These are phyloP conservation scores for Pichia cabralensis DNA, from an alignment of 805 yeast genomes.

Conservation along the genomic window DNA sequence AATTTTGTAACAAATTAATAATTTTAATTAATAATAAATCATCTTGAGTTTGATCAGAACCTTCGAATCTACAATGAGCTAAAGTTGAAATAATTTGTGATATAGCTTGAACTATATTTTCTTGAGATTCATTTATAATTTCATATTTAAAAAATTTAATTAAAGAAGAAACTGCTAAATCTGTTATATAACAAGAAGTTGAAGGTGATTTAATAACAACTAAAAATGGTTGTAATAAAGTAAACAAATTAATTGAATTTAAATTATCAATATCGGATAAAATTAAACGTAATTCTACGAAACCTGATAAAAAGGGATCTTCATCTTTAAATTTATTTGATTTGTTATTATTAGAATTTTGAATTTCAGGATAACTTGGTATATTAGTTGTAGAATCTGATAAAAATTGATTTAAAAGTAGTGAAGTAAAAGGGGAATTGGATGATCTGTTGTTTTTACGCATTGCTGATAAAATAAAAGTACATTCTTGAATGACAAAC, in stretches of 20 bases:
- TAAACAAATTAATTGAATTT: constrained; percentile 54
- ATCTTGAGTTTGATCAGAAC: constrained; percentile 84
- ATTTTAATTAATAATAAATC: constrained; percentile 86
- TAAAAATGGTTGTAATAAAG: constrained; percentile 79
- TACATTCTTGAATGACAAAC: constrained; percentile 81
- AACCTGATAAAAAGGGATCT: constrained; percentile 63
- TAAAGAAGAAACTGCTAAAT: constrained; percentile 67
- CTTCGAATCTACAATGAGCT: constrained; percentile 93
- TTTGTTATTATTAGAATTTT: not conserved
- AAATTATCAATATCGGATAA: constrained; percentile 45
- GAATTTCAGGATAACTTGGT: constrained; percentile 16
- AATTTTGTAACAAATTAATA: constrained; percentile 57
- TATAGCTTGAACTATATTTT: constrained; percentile 46
- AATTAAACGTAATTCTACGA: constrained; percentile 68
- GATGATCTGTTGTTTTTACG: constrained; percentile 66
- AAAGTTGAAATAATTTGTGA: constrained; percentile 63
- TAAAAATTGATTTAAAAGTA: constrained; percentile 49
- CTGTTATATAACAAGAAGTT: constrained; percentile 79
- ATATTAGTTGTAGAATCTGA: constrained; percentile 12
- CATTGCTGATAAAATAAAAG: constrained; percentile 80
- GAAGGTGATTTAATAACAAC: constrained; percentile 73
- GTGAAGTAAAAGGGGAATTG: constrained; percentile 71
- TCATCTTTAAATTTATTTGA: constrained; percentile 23
- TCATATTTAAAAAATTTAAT: constrained; percentile 63
- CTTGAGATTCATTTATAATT: constrained; percentile 47